phyloP scores from a whole-genome alignment of 1,284 basidiomycete species.

The Hortiboletus rubellus region DNA sequence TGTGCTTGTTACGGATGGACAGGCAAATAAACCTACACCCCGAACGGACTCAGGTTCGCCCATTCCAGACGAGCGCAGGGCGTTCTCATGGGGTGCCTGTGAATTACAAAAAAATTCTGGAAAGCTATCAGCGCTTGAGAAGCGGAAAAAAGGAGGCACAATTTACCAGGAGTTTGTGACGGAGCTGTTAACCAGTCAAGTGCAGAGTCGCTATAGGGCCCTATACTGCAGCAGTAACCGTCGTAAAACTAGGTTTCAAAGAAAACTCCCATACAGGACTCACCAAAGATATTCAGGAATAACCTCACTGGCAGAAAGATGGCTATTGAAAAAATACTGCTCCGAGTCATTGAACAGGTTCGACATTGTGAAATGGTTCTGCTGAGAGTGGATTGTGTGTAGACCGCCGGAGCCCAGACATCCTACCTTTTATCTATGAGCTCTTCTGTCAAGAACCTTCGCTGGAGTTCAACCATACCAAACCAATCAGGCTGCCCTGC shows the following conservation, averaged over 20 bases:
- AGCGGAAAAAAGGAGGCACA: not conserved
- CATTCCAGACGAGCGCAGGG: not conserved
- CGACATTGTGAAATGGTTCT: slow-evolving; percentile 7
- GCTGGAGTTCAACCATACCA: not conserved
- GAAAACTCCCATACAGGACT: not conserved
- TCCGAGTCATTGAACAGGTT: not conserved
- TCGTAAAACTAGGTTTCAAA: slow-evolving; percentile 1
- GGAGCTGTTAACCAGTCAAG: not conserved
- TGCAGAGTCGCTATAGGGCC: not conserved
- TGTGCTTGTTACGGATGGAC: not conserved
- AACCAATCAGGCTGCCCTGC: slow-evolving; percentile 5
- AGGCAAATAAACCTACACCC: not conserved
- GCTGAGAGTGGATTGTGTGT: not conserved
- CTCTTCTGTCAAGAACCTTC: not conserved
- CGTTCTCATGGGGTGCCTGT: slow-evolving; percentile 1
- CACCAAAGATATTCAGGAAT: not conserved
- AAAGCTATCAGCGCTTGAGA: not conserved
- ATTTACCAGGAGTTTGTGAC: slow-evolving; percentile 3
- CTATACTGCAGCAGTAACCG: no score
- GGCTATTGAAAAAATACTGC: not conserved
- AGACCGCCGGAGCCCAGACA: not conserved
- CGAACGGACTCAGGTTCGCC: not conserved
- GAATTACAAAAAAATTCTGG: not conserved
- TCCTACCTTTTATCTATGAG: slow-evolving; percentile 17
- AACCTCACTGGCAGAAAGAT: not conserved